These are phyloP conservation scores for Aquanectria penicillioides DNA, from an alignment of 2,329 filamentous ascomycete species.

Conservation along the genomic window DNA sequence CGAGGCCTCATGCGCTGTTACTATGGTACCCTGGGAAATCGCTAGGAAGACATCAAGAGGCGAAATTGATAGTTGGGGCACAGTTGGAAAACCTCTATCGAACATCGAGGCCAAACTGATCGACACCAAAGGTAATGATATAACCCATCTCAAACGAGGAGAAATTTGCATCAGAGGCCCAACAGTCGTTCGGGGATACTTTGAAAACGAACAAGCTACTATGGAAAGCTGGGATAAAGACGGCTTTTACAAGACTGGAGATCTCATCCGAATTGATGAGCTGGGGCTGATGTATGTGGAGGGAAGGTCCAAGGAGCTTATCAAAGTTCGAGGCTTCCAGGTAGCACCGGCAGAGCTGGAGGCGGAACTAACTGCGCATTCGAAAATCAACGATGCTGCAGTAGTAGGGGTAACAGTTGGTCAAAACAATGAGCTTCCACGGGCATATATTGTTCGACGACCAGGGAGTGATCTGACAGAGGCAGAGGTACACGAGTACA, in stretches of 20 bases:
- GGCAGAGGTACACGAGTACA: not conserved
- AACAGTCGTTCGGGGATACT: not conserved
- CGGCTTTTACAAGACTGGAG: constrained; percentile 2
- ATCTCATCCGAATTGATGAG: not conserved
- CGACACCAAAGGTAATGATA: not conserved
- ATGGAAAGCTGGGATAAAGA: not conserved
- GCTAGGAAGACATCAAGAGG: not conserved
- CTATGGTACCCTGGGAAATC: not conserved
- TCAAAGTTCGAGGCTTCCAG: constrained; percentile 6
- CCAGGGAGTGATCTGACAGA: not conserved
- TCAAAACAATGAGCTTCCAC: not conserved
- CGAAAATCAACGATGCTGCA: not conserved
- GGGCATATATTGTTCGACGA: not conserved
- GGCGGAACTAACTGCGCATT: not conserved
- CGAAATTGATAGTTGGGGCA: not conserved
- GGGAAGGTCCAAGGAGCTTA: not conserved
- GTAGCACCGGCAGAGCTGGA: constrained; percentile 6
- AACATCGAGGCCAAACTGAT: not conserved
- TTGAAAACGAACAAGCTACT: not conserved
- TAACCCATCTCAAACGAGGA: not conserved
- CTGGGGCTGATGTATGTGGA: not conserved
- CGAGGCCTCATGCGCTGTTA: not conserved
- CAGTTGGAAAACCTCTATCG: not conserved
- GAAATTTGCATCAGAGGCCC: not conserved
- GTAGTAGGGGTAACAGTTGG: not conserved